A percentile compares a stretch with the other conserved stretches of the same genome.
Evolutionary conservation across 2,329 filamentous ascomycete genomes (phyloP).

Genomic region (Whalleya microplaca): DNA sequence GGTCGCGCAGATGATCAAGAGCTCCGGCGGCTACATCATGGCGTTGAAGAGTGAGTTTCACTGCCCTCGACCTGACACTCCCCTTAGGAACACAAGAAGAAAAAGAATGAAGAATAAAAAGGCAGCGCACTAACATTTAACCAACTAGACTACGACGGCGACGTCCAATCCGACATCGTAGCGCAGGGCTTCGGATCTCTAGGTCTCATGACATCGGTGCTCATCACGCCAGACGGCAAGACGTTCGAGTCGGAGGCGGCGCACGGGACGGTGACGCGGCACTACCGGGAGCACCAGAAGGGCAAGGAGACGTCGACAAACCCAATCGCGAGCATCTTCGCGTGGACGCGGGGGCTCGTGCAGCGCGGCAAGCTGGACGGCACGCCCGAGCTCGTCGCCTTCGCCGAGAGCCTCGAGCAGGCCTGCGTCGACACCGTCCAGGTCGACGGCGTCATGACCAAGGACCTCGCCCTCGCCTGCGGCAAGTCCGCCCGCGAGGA

Average conservation of each 20-base stretch:
- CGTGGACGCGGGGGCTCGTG: constrained; percentile 92
- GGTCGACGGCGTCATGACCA: constrained; percentile 95
- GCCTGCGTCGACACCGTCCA: constrained; percentile 95
- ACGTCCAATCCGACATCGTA: constrained; percentile 97
- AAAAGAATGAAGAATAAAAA: background rate
- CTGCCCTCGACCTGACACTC: background rate
- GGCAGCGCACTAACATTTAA: constrained; percentile 10
- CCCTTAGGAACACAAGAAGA: constrained; percentile 4
- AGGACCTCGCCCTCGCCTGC: constrained; percentile 94
- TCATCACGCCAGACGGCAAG: constrained; percentile 95
- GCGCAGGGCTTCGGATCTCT: constrained; percentile 98
- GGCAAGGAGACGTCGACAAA: constrained; percentile 96
- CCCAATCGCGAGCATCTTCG: constrained; percentile 98
- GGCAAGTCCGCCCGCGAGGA: constrained; percentile 82
- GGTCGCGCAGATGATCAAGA: constrained; percentile 99
- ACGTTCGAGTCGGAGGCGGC: constrained; percentile 98
- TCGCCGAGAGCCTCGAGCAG: constrained; percentile 88
- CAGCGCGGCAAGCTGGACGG: constrained; percentile 92
- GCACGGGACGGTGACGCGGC: constrained; percentile 96
- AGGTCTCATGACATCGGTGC: constrained; percentile 96
- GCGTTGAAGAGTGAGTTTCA: constrained; percentile 86
- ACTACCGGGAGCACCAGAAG: constrained; percentile 99
- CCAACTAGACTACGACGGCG: constrained; percentile 87
- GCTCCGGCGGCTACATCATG: constrained; percentile 93
- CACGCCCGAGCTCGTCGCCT: constrained; percentile 89